Evolutionary conservation across 176 grass and related monocot genomes (phyloP).

Genomic region (Triticum timopheevii): DNA sequence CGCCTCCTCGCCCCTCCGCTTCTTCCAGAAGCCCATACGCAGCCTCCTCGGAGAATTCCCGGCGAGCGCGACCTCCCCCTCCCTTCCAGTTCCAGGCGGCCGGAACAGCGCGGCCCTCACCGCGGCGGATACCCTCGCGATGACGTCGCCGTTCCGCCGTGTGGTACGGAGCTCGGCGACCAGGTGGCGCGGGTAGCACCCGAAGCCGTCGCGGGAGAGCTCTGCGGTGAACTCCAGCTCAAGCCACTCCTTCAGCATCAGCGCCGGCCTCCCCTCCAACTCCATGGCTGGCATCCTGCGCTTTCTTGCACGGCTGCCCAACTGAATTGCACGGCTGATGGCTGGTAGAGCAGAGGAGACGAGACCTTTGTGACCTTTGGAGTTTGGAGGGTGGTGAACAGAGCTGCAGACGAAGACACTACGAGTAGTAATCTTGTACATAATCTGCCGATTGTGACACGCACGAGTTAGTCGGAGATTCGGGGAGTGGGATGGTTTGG

Average conservation of each 20-base stretch:
- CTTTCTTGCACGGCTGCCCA: not conserved
- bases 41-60: conserved; percentile 40
- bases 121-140: conserved; percentile 48
- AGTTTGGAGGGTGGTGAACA: not conserved
- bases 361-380: not conserved
- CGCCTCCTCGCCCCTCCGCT: conserved; percentile 21
- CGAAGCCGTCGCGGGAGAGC: conserved; percentile 49
- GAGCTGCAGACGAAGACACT: conserved; percentile 4
- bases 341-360: conserved; percentile 1
- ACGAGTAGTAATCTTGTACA: not conserved
- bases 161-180: conserved; percentile 26
- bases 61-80: conserved; percentile 20
- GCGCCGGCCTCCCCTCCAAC: conserved; percentile 23
- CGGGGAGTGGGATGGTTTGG: not conserved
- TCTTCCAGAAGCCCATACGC: conserved; percentile 55
- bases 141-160: conserved; percentile 30
- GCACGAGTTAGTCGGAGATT: not conserved
- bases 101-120: conserved; percentile 42
- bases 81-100: conserved; percentile 5
- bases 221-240: conserved; percentile 64
- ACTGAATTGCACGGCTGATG: not conserved
- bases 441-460: conserved; percentile 13
- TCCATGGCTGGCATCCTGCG: conserved; percentile 22
- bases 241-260: conserved; percentile 75
- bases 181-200: conserved; percentile 56